Evolutionary conservation across 306 rosid species (phyloP).

Genomic region (Rosa multiflora): DNA sequence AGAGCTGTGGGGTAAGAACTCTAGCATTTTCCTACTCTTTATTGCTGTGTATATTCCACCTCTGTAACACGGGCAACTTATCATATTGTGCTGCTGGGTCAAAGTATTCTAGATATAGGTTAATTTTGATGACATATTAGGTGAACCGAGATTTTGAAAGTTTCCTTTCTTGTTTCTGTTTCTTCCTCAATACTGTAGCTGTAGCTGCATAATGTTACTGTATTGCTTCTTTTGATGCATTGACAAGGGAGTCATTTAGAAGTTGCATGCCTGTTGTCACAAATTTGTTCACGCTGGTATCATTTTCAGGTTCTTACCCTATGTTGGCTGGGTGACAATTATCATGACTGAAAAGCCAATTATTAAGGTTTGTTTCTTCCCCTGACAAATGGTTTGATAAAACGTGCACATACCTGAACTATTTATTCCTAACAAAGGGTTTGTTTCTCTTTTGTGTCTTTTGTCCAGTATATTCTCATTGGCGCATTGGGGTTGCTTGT

Average conservation of each 20-base stretch:
- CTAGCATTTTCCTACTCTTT: background rate
- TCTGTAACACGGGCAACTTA: background rate
- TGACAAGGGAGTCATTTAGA: background rate
- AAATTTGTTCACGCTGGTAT: conserved; percentile 2
- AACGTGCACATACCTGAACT: background rate
- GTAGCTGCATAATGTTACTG: background rate
- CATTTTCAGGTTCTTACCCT: conserved; percentile 77
- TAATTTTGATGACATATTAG: background rate
- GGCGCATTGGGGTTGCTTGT: conserved; percentile 83
- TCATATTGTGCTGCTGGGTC: background rate
- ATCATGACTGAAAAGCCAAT: conserved; percentile 95
- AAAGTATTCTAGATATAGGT: background rate
- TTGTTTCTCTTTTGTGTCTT: conserved; percentile 11
- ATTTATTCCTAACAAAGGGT: background rate
- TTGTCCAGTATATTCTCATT: conserved; percentile 65
- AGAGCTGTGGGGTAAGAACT: conserved; percentile 83
- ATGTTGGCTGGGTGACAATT: conserved; percentile 95
- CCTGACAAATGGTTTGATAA: background rate
- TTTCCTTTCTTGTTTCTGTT: background rate
- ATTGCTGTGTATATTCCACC: background rate
- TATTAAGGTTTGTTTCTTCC: conserved; percentile 64
- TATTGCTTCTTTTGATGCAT: background rate
- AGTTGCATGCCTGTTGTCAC: background rate
- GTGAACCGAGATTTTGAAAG: background rate
- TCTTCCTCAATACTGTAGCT: background rate